phyloP scores from a whole-genome alignment of 1,284 basidiomycete genomes.

The Ceratobasidium papillatum region DNA sequence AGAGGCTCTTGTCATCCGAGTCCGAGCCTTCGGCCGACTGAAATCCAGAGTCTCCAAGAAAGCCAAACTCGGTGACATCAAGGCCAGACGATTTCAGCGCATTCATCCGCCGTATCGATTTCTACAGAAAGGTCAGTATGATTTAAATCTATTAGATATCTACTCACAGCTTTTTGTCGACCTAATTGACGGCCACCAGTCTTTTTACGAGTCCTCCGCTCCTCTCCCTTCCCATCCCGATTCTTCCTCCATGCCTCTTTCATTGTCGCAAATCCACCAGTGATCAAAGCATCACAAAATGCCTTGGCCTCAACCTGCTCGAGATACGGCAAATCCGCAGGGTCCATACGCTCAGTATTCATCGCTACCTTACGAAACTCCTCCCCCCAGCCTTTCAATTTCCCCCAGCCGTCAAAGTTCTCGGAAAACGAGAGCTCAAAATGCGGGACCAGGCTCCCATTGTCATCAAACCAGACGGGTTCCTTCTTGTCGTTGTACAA shows the following conservation, averaged over 20 bases:
- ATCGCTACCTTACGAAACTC: background rate
- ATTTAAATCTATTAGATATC: background rate
- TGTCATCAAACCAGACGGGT: background rate
- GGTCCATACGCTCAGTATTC: background rate
- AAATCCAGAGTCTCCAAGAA: background rate
- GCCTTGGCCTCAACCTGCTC: background rate
- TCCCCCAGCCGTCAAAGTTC: background rate
- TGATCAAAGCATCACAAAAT: background rate
- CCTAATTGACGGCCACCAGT: background rate
- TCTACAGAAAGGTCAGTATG: background rate
- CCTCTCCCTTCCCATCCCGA: background rate
- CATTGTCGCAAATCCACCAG: background rate
- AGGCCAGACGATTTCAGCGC: background rate
- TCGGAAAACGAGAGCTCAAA: background rate
- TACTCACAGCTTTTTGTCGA: background rate
- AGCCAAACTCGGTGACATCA: background rate
- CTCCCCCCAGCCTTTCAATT: background rate
- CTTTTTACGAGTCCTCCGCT: background rate
- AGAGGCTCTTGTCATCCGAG: background rate
- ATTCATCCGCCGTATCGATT: background rate
- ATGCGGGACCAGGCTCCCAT: background rate
- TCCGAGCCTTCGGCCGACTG: conserved; percentile 12
- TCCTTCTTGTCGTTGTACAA: background rate
- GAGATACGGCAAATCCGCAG: background rate
- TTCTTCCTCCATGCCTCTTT: background rate